Evolutionary conservation across 2,329 filamentous ascomycete species (phyloP).

Genomic region (Colletotrichum lentis): DNA sequence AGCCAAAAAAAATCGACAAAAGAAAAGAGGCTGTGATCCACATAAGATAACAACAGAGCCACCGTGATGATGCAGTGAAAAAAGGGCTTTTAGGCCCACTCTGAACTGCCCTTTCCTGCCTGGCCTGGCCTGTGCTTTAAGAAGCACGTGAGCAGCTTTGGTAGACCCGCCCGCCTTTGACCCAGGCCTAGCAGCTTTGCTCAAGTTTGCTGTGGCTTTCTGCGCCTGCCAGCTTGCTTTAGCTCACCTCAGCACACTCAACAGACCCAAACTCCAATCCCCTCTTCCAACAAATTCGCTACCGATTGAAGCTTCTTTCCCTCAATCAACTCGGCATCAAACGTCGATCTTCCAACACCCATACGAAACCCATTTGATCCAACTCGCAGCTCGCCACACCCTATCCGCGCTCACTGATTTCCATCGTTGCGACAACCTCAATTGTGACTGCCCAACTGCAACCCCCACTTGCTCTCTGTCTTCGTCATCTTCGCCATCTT

Average conservation of each 20-base stretch:
- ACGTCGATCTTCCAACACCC: constrained; percentile 2
- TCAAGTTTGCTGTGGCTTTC: constrained; percentile 13
- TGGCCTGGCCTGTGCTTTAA: constrained; percentile 2
- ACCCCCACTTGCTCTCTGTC: constrained; percentile 17
- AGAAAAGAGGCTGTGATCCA: not conserved
- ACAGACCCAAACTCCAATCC: constrained; percentile 2
- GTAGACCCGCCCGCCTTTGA: not conserved
- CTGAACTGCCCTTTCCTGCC: constrained; percentile 1
- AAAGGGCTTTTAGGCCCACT: not conserved
- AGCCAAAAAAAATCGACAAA: not conserved
- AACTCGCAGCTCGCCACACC: not conserved
- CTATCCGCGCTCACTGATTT: constrained; percentile 12
- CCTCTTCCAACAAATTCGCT: constrained; percentile 5
- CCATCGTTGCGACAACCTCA: constrained; percentile 7
- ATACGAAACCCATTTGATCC: not conserved
- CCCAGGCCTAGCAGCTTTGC: not conserved
- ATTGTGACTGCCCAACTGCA: constrained; percentile 27
- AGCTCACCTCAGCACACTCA: not conserved
- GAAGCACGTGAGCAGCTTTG: constrained; percentile 29
- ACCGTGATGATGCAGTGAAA: not conserved
- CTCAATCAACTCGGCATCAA: not conserved
- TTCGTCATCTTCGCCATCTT: constrained; percentile 13
- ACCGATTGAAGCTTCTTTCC: not conserved
- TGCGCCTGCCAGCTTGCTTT: not conserved
- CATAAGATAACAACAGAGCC: not conserved